phyloP scores from a whole-genome alignment of 2,329 filamentous ascomycete genomes.

The Diaporthe sp. region DNA sequence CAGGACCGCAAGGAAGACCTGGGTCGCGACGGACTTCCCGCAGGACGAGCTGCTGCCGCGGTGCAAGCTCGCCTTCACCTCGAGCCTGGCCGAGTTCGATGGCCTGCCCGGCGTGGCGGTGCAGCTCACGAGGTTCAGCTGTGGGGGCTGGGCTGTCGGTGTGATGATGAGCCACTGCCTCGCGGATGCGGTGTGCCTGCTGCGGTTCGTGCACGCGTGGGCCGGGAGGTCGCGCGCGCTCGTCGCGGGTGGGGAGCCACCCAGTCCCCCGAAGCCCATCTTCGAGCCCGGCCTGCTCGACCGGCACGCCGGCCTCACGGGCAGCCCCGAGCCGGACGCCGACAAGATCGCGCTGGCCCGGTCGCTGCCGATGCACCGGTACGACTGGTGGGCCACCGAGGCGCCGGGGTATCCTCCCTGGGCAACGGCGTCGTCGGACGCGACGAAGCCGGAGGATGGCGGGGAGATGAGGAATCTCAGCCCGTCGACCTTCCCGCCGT shows the following conservation, averaged over 20 bases:
- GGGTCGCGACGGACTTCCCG: conserved; percentile 51
- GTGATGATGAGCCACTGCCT: conserved; percentile 58
- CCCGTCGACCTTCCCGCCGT: conserved; percentile 52
- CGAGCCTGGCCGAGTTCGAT: conserved; percentile 45
- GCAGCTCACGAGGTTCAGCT: conserved; percentile 55
- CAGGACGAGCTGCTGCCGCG: conserved; percentile 50
- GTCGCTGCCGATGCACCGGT: conserved; percentile 58
- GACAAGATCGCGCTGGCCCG: conserved; percentile 47
- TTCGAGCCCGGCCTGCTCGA: conserved; percentile 58
- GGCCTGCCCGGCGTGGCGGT: conserved; percentile 50
- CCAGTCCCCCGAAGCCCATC: conserved; percentile 41
- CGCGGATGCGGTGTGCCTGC: conserved; percentile 57
- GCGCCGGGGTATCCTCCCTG: conserved; percentile 48
- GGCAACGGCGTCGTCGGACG: conserved; percentile 44
- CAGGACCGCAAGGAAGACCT: conserved; percentile 45
- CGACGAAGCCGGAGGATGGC: conserved; percentile 42
- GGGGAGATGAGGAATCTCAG: conserved; percentile 37
- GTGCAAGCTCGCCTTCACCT: conserved; percentile 49
- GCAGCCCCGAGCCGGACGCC: conserved; percentile 44
- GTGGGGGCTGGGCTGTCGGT: conserved; percentile 56
- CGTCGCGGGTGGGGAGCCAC: not conserved
- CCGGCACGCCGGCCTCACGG: conserved; percentile 45
- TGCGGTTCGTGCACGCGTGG: conserved; percentile 58
- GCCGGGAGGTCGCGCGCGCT: conserved; percentile 46
- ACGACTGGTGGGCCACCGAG: conserved; percentile 58